Base-by-base conservation (phyloP, 495 filamentous ascomycete genomes). In the Ascobolus immersus region DNA sequence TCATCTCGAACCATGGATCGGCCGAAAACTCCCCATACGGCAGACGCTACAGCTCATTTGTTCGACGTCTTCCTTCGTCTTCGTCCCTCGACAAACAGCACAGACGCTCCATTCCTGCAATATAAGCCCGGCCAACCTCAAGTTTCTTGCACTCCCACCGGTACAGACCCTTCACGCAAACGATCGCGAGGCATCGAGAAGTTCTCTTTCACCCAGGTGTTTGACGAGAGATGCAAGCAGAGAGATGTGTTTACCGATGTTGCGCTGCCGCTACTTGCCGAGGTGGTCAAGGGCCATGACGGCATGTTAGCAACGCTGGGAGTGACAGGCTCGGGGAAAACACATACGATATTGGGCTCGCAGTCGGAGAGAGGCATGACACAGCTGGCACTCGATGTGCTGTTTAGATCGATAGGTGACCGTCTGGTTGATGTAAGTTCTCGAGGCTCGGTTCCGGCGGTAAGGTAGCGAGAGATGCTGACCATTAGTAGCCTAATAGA, bases 291-390 rank as follows among this genome's bases (percentile, higher is more conserved):
- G 36, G 77, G 77, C 14, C 67, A 78, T 38, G 86, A 96, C 64
- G 82, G 81, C 12, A 49, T 94, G 43, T 50, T 96, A 27, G 86
- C 86, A 18, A 94, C 86, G 23, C 53, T 96, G 33, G 86, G 86
- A 4, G 86, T 94, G 20, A 93, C 86, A 5, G 89, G 86, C 12
- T 89, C 77, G 39, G 86, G 86, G 45, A 96, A 96, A 84, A 82
- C 76, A 41, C 80, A 96, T 49, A 96, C 86, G n/a, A 91, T 94
- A 43, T 65, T 96, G 8, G 86, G 86, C 33, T 82, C 77, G 12
- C 73, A 71, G 41, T 65, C 65, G 10, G 74, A 92, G 51, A 72
- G 80, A 32, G 86, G 86, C 38, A 55, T 96, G 32, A 91, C 76
- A 3, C 86, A 96, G 48, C 71, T 96, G 48, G 65, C 78, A 5